Evolutionary conservation across 257 asterid genomes (phyloP).

Genomic region (Nicotiana noctiflora): DNA sequence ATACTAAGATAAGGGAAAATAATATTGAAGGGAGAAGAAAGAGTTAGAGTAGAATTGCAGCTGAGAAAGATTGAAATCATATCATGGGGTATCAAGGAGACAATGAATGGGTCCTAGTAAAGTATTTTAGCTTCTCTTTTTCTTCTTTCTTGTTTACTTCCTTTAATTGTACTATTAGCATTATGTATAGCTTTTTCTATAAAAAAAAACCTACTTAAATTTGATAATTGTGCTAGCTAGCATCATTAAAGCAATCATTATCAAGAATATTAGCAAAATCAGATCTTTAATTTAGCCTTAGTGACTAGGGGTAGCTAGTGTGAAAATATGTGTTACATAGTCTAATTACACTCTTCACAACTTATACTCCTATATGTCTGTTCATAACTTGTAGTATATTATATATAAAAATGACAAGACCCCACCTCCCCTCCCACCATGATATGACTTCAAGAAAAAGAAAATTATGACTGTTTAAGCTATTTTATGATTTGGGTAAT

Average conservation of each 20-base stretch:
- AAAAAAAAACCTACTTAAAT: neutral
- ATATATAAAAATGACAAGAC: neutral
- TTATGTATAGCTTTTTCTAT: neutral
- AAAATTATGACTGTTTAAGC: neutral
- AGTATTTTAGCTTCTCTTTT: neutral
- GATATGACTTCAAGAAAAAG: neutral
- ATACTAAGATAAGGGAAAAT: neutral
- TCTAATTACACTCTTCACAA: neutral
- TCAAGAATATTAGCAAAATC: constrained; percentile 6
- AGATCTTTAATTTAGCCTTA: constrained; percentile 1
- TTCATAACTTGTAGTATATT: neutral
- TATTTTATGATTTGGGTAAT: no score
- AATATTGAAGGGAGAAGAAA: neutral
- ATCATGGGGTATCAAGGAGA: neutral
- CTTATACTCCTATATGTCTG: neutral
- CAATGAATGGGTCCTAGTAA: constrained; percentile 11
- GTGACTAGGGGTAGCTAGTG: constrained; percentile 1
- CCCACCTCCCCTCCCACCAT: neutral
- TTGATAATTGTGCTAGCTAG: constrained; percentile 8
- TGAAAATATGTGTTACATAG: neutral
- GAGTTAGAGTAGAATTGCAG: neutral
- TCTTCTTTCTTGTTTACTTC: constrained; percentile 3
- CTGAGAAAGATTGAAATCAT: constrained; percentile 1
- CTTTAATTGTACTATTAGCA: constrained; percentile 10
- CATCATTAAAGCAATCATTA: constrained; percentile 6